phyloP scores from a whole-genome alignment of 768 basidiomycete genomes.

The Kwoniella heveanensis region DNA sequence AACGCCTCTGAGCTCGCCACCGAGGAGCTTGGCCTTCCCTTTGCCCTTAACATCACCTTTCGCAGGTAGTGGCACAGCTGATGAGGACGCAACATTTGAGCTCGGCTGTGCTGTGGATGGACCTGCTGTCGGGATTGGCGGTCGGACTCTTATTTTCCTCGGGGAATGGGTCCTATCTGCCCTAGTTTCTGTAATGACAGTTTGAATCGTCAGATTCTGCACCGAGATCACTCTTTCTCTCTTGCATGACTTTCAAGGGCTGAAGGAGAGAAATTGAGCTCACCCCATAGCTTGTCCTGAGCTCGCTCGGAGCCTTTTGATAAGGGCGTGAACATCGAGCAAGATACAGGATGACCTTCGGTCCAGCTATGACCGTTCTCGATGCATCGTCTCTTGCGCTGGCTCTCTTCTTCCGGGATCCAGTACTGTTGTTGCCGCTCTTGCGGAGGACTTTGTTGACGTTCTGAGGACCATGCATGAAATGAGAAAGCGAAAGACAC shows the following conservation, averaged over 20 bases:
- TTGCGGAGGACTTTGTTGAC: too few relatives aligned
- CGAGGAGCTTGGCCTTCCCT: neutral
- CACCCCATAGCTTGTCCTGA: conserved; percentile 53
- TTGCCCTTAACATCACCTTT: conserved; percentile 8
- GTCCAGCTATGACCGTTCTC: too few relatives aligned
- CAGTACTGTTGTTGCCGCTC: too few relatives aligned
- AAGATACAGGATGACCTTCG: neutral
- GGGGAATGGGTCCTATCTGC: conserved; percentile 43
- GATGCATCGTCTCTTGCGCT: too few relatives aligned
- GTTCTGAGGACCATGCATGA: too few relatives aligned
- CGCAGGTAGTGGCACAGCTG: neutral
- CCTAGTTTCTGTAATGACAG: neutral
- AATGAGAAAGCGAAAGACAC: too few relatives aligned
- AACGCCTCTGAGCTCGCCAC: conserved; percentile 9
- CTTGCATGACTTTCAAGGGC: too few relatives aligned
- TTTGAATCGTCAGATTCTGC: too few relatives aligned
- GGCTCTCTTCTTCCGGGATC: too few relatives aligned
- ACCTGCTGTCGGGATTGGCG: conserved; percentile 8
- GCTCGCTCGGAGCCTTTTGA: conserved; percentile 51
- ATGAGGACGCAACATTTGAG: conserved; percentile 2
- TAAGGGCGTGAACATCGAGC: conserved; percentile 51
- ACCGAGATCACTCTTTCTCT: too few relatives aligned
- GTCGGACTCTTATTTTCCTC: conserved; percentile 20
- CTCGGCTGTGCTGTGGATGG: conserved; percentile 9
- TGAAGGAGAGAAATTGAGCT: too few relatives aligned